Evolutionary conservation across 2,329 filamentous ascomycete genomes (phyloP), one percentile per base, ranked within the genome.

Genomic region (Phoma sp.): DNA sequence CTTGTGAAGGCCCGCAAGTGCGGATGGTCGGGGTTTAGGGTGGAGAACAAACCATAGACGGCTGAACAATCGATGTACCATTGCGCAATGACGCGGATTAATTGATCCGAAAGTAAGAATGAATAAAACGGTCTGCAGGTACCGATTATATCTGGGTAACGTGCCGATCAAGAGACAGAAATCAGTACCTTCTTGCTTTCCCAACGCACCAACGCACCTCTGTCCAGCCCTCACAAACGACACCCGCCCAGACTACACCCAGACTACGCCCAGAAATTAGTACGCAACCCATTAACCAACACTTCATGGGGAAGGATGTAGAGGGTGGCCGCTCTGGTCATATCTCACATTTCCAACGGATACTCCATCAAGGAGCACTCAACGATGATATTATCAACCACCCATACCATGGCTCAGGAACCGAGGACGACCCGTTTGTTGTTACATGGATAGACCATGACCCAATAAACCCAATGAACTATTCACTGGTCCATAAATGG

Each of bases 361-460:
- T 90, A 53, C 71, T 82, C 42, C 81, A 87, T 67, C 85, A 85
- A 47, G 80, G 81, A 21, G 82, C 82, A 37, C 74, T 90, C 43
- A 86, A 82, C 0, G 77, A 81, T 39, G 80, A 82, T 47, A 82
- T 87, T 7, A 73, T 87, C 38, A 76, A 82, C 43, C 78, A 84
- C 70, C 69, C 75, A 21, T 63, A 61, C 45, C 42, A 42, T n/a
- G 61, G 61, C 18, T 72, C 81, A 11, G 89, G 89, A 55, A 92
- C 88, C 2, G 70, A 79, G 7, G 84, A 88, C 36, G 84, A 87
- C 33, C 89, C 89, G 1, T 92, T 84, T 59, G 74, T 86, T 26
- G 87, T 92, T 60, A 83, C 85, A 49, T 92, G 87, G 76, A 81
- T 90, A 18, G 81, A 84, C 15, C 73, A 85, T 46, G 89, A 92